Evolutionary conservation across 768 basidiomycete genomes (phyloP), one percentile per base, ranked within the genome.

Genomic region (Hygrophorus pudorinus): DNA sequence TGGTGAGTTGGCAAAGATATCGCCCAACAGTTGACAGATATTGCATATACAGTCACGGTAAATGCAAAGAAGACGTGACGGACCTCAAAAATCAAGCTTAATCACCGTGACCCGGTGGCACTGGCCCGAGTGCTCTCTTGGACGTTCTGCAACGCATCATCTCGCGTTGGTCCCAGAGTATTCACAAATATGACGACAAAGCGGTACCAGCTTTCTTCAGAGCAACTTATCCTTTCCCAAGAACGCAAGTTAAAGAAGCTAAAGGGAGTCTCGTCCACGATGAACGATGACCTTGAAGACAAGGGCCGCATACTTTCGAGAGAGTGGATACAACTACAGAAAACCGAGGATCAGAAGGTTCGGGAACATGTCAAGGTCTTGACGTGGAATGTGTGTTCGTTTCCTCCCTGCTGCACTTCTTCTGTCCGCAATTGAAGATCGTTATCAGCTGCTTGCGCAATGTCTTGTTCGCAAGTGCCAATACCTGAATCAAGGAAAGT

Each of bases 301-400:
- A 44, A 60, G 52, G 57, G 52, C 32, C 20, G 21, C 9, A 61
- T 72, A 27, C 40, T 65, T 14, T 39, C 57, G 33, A 62, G 73
- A 17, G 57, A 59, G n/a, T 76, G 72, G 72, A 53, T 73, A 27
- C 44, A 62, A 12, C 47, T 65, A 34, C 46, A 46, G 43, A 49
- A 53, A 38, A 32, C 51, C 29, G 47, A 56, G 33, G 48, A 58
- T 13, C 50, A 44, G 34, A 48, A 56, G 44, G 56, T 38, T 21
- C 38, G 36, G 55, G 67, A 52, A 42, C 66, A 48, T 43, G 47
- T 79, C 48, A 85, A 68, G 55, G 58, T 91, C 40, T 67, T 86
- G 66, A 83, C 83, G 4, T 91, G 87, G 86, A 91, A 91, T 67
- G 85, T 90, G 47, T 50, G 85, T 79, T 46, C 36, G n/a, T 41